Conservation (phyloP, 1,284 basidiomycete species). For the Phlebopus sp. region DNA sequence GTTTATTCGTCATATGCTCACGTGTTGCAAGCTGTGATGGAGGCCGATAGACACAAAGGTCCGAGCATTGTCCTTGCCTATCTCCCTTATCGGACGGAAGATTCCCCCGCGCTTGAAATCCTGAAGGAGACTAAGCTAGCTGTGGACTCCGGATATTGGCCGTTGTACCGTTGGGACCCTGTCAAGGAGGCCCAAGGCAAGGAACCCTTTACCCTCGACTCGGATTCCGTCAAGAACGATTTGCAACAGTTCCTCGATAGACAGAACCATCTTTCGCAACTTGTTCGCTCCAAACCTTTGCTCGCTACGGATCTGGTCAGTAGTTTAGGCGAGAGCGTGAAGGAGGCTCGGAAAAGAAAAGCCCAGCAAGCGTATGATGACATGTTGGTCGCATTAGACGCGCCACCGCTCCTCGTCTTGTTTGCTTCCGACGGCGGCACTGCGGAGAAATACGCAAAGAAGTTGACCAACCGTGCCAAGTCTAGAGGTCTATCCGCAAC, state of each 20-base stretch:
- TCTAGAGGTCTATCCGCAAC: conserved; percentile 81
- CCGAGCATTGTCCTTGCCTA: conserved; percentile 95
- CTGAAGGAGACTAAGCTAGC: conserved; percentile 97
- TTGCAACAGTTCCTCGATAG: conserved; percentile 95
- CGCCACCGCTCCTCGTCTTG: conserved; percentile 85
- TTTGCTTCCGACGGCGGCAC: conserved; percentile 94
- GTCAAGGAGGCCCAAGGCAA: conserved; percentile 69
- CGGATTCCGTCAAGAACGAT: conserved; percentile 91
- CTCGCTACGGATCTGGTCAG: conserved; percentile 84
- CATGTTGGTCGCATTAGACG: conserved; percentile 83
- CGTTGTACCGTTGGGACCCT: conserved; percentile 97
- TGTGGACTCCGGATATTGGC: conserved; percentile 97
- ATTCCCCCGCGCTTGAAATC: conserved; percentile 80
- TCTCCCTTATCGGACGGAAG: conserved; percentile 82
- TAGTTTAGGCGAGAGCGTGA: conserved; percentile 81
- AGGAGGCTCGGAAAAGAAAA: conserved; percentile 80
- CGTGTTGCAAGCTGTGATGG: conserved; percentile 88
- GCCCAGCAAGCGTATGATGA: conserved; percentile 87
- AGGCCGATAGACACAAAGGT: conserved; percentile 89
- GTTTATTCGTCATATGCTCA: conserved; percentile 96
- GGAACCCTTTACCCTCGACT: conserved; percentile 92
- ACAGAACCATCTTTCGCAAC: conserved; percentile 93
- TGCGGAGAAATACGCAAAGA: conserved; percentile 95
- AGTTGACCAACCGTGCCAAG: conserved; percentile 81
- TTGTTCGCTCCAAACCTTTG: conserved; percentile 78